A percentile compares a stretch with the other conserved stretches of the same genome.
Evolutionary conservation across 176 grass and related monocot genomes (phyloP).

Genomic region (Canna indica): DNA sequence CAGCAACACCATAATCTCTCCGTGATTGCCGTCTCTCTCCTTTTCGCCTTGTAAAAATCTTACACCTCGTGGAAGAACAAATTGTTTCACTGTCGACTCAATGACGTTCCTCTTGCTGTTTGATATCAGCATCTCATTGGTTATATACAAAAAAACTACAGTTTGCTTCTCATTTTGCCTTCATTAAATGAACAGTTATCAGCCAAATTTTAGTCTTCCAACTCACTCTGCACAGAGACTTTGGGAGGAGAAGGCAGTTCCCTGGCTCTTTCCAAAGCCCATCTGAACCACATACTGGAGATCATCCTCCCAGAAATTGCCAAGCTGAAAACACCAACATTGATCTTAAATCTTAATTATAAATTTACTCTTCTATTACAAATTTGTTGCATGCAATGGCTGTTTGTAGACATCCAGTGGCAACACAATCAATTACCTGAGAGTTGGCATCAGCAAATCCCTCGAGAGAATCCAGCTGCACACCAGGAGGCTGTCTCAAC

Average conservation of each 20-base stretch:
- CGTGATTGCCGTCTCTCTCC: no score
- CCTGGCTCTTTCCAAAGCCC: slow-evolving; percentile 32
- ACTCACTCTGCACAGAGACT: background rate
- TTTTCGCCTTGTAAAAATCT: no score
- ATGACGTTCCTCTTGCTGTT: no score
- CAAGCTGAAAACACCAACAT: slow-evolving; percentile 25
- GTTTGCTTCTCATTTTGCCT: background rate
- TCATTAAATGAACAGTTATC: background rate
- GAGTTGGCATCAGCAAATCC: slow-evolving; percentile 19
- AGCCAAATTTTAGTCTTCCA: background rate
- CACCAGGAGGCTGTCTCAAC: slow-evolving; percentile 1
- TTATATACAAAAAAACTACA: background rate
- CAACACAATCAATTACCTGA: slow-evolving; percentile 22
- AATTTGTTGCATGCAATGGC: background rate
- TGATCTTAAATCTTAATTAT: background rate
- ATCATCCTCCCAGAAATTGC: slow-evolving; percentile 58
- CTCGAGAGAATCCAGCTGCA: slow-evolving; percentile 19
- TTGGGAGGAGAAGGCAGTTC: slow-evolving; percentile 3
- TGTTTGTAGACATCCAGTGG: background rate
- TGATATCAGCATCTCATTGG: no score
- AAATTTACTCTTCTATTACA: background rate
- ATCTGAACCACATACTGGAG: slow-evolving; percentile 66
- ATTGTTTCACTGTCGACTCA: no score
- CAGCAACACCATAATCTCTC: no score
- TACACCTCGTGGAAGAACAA: no score